These are phyloP conservation scores for Phaeoacremonium minimum DNA, from an alignment of 2,329 filamentous ascomycete species.

Conservation along the genomic window DNA sequence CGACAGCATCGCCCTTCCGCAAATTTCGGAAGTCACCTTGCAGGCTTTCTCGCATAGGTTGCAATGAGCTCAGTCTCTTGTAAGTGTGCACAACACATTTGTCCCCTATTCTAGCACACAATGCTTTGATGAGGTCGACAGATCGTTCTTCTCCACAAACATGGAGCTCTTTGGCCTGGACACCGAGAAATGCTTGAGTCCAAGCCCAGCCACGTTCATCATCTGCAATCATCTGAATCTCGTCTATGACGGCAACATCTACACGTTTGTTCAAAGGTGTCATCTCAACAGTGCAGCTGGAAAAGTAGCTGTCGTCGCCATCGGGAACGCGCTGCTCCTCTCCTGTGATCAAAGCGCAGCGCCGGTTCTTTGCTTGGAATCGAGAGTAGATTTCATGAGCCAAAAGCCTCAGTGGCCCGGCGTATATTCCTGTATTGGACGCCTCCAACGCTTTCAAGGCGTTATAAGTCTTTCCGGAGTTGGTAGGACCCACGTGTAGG, in stretches of 20 bases:
- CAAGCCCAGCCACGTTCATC: slow-evolving; percentile 83
- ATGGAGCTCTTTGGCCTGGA: slow-evolving; percentile 85
- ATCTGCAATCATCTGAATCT: slow-evolving; percentile 96
- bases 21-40: slow-evolving; percentile 60
- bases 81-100: slow-evolving; percentile 79
- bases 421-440: slow-evolving; percentile 76
- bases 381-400: slow-evolving; percentile 95
- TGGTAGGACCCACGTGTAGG: slow-evolving; percentile 92
- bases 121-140: slow-evolving; percentile 70
- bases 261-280: slow-evolving; percentile 49
- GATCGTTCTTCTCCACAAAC: slow-evolving; percentile 86
- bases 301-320: slow-evolving; percentile 53
- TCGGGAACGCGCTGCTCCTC: slow-evolving; percentile 77
- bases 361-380: slow-evolving; percentile 70
- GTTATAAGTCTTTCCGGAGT: slow-evolving; percentile 96
- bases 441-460: slow-evolving; percentile 81
- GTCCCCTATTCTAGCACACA: slow-evolving; percentile 79
- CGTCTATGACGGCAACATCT: slow-evolving; percentile 94
- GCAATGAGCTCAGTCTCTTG: slow-evolving; percentile 73
- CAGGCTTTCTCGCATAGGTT: slow-evolving; percentile 61
- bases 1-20: slow-evolving; percentile 84
- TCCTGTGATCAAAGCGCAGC: slow-evolving; percentile 81
- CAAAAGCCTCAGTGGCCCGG: slow-evolving; percentile 80
- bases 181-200: slow-evolving; percentile 84
- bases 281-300: slow-evolving; percentile 95